phyloP scores from a whole-genome alignment of 306 rosid species.

The Inga laurina region DNA sequence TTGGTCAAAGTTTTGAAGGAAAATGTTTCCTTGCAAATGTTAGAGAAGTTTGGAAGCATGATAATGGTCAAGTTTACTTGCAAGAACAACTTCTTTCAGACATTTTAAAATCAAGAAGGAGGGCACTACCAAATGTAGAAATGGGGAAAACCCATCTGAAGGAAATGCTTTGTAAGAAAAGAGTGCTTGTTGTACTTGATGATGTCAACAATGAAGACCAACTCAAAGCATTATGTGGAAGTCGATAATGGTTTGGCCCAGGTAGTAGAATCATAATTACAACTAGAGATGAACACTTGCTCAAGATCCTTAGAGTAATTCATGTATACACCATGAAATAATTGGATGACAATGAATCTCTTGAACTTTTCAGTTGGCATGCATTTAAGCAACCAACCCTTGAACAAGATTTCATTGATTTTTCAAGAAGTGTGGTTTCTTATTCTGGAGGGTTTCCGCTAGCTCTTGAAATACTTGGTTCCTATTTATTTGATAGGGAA shows the following conservation, averaged over 20 bases:
- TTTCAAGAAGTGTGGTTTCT: neutral
- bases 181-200: neutral
- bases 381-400: neutral
- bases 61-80: neutral
- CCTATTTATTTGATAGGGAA: neutral
- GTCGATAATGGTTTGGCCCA: neutral
- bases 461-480: neutral
- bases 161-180: neutral
- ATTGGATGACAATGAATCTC: neutral
- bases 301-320: neutral
- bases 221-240: neutral
- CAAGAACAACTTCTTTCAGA: neutral
- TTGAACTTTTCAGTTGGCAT: constrained; percentile 6
- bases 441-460: neutral
- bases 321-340: neutral
- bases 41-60: neutral
- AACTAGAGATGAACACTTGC: neutral
- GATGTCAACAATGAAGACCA: neutral
- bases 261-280: neutral
- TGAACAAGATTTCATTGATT: neutral
- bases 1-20: neutral
- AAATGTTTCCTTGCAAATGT: neutral
- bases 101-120: neutral
- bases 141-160: neutral
- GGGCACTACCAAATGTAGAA: neutral